phyloP scores from a whole-genome alignment of 2,329 filamentous ascomycete genomes.

The Talaromyces sp. region DNA sequence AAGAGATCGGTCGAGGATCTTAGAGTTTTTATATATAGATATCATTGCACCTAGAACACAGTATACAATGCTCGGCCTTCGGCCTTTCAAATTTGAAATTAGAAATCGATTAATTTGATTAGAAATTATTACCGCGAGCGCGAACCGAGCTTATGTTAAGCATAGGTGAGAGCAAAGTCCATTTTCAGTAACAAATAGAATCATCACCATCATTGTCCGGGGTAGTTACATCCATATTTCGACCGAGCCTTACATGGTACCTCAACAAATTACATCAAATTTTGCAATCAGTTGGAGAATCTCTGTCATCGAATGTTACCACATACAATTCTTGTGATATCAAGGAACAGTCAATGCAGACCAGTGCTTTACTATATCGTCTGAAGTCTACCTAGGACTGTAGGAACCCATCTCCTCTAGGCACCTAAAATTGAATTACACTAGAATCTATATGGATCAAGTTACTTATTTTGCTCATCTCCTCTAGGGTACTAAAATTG shows the following conservation, averaged over 20 bases:
- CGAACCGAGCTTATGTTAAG: neutral
- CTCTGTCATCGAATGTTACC: too few species aligned
- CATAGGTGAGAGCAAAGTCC: neutral
- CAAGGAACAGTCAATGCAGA: too few species aligned
- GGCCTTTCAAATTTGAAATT: neutral
- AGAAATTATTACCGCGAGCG: neutral
- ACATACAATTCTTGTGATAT: too few species aligned
- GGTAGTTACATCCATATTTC: neutral
- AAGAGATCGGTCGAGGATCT: neutral
- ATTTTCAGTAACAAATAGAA: neutral
- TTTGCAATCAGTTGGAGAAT: too few species aligned
- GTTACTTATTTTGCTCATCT: too few species aligned
- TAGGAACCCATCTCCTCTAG: too few species aligned
- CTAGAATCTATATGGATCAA: too few species aligned
- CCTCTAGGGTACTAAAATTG: too few species aligned
- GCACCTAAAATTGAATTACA: too few species aligned
- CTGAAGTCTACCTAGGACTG: too few species aligned
- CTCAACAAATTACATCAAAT: too few species aligned
- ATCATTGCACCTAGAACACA: neutral
- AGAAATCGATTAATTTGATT: neutral
- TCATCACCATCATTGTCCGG: neutral
- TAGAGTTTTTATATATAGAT: neutral
- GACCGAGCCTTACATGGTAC: neutral
- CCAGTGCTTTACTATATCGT: too few species aligned
- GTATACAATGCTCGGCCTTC: neutral